phyloP scores from a whole-genome alignment of 352 stramenopile genomes.

The Elongisporangium undulatum region DNA sequence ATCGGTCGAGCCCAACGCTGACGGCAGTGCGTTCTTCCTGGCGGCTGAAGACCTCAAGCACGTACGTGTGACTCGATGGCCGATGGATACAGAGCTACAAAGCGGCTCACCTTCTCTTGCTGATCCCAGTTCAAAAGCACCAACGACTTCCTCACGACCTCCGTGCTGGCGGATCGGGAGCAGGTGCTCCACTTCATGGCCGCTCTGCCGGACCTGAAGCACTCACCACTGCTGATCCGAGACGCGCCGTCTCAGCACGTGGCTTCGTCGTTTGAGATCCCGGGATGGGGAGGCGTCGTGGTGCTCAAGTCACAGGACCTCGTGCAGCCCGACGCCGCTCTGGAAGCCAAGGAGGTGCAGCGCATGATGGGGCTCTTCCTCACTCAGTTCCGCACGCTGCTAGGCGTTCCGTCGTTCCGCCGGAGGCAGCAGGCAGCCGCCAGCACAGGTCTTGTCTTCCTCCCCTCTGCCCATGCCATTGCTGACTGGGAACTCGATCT shows the following conservation, averaged over 20 bases:
- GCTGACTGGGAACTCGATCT: conserved; percentile 74
- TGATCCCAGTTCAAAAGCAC: conserved; percentile 63
- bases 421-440: conserved; percentile 18
- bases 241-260: conserved; percentile 7
- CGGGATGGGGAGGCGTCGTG: conserved; percentile 57
- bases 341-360: conserved; percentile 26
- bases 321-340: background rate
- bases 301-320: conserved; percentile 39
- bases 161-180: conserved; percentile 65
- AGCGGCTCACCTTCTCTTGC: background rate
- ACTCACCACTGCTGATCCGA: conserved; percentile 58
- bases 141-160: conserved; percentile 67
- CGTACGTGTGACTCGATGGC: conserved; percentile 20
- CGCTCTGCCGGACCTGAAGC: conserved; percentile 35
- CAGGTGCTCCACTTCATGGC: conserved; percentile 80
- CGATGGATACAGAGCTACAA: background rate
- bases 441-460: conserved; percentile 25
- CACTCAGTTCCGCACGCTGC: conserved; percentile 49
- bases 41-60: conserved; percentile 62
- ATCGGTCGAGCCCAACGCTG: conserved; percentile 29
- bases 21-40: conserved; percentile 34
- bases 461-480: conserved; percentile 52
- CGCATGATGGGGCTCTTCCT: conserved; percentile 71
- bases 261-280: conserved; percentile 66
- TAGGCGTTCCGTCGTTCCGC: conserved; percentile 60